These are phyloP conservation scores for Leccinum angustisporum DNA, from an alignment of 1,284 basidiomycete species.

Conservation along the genomic window DNA sequence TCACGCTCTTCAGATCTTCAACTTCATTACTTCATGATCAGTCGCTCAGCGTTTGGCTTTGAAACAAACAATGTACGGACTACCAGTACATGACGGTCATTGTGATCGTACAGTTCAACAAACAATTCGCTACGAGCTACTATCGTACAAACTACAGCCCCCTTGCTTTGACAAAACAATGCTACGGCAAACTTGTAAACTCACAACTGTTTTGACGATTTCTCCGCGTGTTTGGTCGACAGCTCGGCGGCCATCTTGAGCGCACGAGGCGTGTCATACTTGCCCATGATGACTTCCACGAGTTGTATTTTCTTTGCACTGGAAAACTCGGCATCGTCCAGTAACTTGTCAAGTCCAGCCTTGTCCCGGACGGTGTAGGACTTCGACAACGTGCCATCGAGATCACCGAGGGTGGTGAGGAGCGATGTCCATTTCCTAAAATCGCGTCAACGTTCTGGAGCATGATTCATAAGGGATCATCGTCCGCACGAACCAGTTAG, in stretches of 20 bases:
- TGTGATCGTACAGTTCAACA: not conserved
- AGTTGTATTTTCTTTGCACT: slow-evolving; percentile 67
- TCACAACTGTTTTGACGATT: slow-evolving; percentile 22
- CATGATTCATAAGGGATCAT: not conserved
- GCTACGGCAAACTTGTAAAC: not conserved
- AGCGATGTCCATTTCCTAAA: slow-evolving; percentile 57
- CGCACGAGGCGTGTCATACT: slow-evolving; percentile 69
- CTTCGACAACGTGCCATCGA: slow-evolving; percentile 52
- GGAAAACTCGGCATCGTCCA: slow-evolving; percentile 59
- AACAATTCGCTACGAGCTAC: not conserved
- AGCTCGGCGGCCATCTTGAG: slow-evolving; percentile 55
- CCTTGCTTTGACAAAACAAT: not conserved
- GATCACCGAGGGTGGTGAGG: slow-evolving; percentile 57
- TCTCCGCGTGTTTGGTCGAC: slow-evolving; percentile 25
- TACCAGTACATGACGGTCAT: too few relatives aligned
- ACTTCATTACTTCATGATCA: too few relatives aligned
- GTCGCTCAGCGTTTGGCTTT: too few relatives aligned
- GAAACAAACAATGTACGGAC: too few relatives aligned
- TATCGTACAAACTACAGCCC: slow-evolving; percentile 16
- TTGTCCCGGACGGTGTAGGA: slow-evolving; percentile 70
- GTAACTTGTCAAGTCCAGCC: slow-evolving; percentile 59
- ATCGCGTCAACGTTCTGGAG: slow-evolving; percentile 9
- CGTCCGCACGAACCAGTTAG: slow-evolving; percentile 49
- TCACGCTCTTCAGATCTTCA: not conserved
- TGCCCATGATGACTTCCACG: slow-evolving; percentile 77